A percentile compares a stretch with the other conserved stretches of the same genome.
These are phyloP conservation scores for Calonectria pteridis DNA, from an alignment of 2,329 filamentous ascomycete species.

Conservation along the genomic window DNA sequence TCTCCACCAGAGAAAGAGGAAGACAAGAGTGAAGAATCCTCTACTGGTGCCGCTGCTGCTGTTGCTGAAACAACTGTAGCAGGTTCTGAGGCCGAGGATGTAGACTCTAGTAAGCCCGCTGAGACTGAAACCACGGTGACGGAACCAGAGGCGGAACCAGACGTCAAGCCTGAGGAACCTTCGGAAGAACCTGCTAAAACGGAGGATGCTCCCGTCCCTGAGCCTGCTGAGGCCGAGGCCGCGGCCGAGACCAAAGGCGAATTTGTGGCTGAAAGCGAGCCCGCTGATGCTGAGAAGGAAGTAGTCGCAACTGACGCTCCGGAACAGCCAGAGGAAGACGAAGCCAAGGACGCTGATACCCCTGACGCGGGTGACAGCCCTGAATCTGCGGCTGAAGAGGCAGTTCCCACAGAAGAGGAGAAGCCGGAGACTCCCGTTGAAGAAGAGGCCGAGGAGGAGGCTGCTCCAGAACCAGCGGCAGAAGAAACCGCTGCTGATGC, in stretches of 20 bases:
- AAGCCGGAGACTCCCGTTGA: background rate
- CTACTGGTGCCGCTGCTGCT: constrained; percentile 7
- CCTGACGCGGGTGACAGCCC: background rate
- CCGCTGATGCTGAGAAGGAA: constrained; percentile 21
- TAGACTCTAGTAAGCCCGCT: background rate
- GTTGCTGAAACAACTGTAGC: constrained; percentile 11
- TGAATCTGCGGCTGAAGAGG: background rate
- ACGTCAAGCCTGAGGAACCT: constrained; percentile 1
- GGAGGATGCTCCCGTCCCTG: constrained; percentile 13
- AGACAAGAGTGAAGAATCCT: constrained; percentile 6
- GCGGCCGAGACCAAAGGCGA: constrained; percentile 26
- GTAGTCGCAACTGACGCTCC: constrained; percentile 11
- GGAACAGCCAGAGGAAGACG: constrained; percentile 8
- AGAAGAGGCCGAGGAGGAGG: background rate
- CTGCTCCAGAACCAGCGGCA: background rate
- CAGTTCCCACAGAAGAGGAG: background rate
- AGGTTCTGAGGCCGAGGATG: constrained; percentile 14
- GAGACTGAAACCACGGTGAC: constrained; percentile 12
- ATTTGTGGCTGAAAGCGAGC: background rate
- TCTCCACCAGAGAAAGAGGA: constrained; percentile 14
- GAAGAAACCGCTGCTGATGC: background rate
- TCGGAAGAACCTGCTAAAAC: constrained; percentile 2
- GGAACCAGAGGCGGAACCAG: constrained; percentile 7
- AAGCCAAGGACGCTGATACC: constrained; percentile 7
- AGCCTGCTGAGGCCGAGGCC: constrained; percentile 13